phyloP scores from a whole-genome alignment of 805 yeast species.

The Yamadazyma takamatsuzukensis region DNA sequence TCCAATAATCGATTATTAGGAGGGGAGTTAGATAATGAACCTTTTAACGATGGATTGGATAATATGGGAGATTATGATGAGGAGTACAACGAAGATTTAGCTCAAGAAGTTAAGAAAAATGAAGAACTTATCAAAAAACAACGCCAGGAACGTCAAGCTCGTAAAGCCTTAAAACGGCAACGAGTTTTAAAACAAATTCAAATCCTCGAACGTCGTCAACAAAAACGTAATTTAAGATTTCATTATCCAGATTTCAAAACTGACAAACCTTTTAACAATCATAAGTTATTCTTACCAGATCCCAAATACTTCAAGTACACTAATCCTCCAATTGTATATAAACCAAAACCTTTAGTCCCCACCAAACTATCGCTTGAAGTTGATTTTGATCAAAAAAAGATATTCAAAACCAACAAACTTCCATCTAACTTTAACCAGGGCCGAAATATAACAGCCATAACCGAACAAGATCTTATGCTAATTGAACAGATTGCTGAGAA shows the following conservation, averaged over 20 bases:
- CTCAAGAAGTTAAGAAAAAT: not conserved
- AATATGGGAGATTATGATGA: constrained; percentile 21
- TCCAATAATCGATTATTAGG: constrained; percentile 9
- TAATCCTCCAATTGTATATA: constrained; percentile 41
- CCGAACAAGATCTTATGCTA: constrained; percentile 29
- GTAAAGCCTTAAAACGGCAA: constrained; percentile 19
- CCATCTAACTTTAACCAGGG: constrained; percentile 4
- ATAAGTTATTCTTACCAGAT: constrained; percentile 58
- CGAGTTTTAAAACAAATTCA: constrained; percentile 26
- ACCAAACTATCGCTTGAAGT: constrained; percentile 57
- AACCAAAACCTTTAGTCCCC: constrained; percentile 51
- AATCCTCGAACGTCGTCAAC: constrained; percentile 25
- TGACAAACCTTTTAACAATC: constrained; percentile 58
- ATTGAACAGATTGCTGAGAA: constrained; percentile 23
- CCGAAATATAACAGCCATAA: constrained; percentile 17
- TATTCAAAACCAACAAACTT: constrained; percentile 37
- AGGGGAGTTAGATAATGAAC: constrained; percentile 9
- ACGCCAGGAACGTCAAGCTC: too few relatives aligned
- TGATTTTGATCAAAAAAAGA: constrained; percentile 55
- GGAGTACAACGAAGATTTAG: constrained; percentile 3
- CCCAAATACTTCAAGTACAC: constrained; percentile 54
- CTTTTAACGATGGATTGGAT: constrained; percentile 22
- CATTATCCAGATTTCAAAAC: constrained; percentile 64
- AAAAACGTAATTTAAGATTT: constrained; percentile 31
- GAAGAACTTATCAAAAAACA: not conserved